Evolutionary conservation across 257 asterid genomes (phyloP).

Genomic region (Solanum appendiculatum): DNA sequence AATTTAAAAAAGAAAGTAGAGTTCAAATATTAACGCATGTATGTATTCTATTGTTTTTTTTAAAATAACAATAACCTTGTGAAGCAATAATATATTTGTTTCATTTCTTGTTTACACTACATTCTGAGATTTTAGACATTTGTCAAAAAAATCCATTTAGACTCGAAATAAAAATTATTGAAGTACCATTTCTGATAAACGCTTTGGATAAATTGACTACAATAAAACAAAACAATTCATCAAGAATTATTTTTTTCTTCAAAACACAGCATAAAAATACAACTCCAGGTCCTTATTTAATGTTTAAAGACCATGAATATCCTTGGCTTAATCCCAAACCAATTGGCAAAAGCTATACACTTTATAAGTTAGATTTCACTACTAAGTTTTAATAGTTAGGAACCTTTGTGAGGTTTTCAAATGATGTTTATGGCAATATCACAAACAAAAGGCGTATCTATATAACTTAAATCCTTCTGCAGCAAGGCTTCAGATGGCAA

Average conservation of each 20-base stretch:
- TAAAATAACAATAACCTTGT: too few relatives aligned
- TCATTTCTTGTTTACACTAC: too few relatives aligned
- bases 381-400: background rate
- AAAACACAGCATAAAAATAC: too few relatives aligned
- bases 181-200: background rate
- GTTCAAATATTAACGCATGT: too few relatives aligned
- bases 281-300: too few relatives aligned
- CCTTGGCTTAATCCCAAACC: background rate
- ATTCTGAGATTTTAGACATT: background rate
- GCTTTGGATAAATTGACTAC: background rate
- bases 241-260: background rate
- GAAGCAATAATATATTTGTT: too few relatives aligned
- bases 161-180: too few relatives aligned
- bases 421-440: background rate
- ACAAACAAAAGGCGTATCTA: background rate
- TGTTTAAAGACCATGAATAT: too few relatives aligned
- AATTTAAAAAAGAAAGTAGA: too few relatives aligned
- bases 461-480: slow-evolving; percentile 42
- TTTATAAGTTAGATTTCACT: background rate
- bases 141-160: too few relatives aligned
- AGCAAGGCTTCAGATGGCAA: slow-evolving; percentile 58
- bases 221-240: background rate
- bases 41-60: too few relatives aligned
- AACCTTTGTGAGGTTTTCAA: background rate
- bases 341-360: background rate